Evolutionary conservation across 768 basidiomycete species (phyloP).

Genomic region (Suillus alpinus): DNA sequence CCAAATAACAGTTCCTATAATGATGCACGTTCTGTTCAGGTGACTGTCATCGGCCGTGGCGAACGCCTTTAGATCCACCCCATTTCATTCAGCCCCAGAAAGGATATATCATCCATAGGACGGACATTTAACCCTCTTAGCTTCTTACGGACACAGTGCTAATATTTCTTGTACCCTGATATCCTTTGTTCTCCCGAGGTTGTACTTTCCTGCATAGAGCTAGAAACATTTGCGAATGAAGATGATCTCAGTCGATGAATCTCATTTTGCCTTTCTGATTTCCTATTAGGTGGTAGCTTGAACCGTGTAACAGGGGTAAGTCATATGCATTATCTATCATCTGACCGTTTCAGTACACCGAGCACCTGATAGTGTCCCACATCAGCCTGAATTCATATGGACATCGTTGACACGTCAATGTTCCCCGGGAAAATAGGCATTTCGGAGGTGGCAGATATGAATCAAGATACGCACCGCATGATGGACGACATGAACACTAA

Average conservation of each 20-base stretch:
- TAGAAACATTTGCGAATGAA: neutral
- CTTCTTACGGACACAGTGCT: neutral
- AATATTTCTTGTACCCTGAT: neutral
- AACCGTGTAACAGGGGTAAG: neutral
- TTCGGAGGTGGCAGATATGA: neutral
- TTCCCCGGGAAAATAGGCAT: neutral
- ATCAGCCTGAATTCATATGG: neutral
- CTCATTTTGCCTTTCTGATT: neutral
- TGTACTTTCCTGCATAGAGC: neutral
- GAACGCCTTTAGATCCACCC: constrained; percentile 31
- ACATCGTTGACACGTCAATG: neutral
- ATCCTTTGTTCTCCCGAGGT: neutral
- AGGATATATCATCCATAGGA: constrained; percentile 11
- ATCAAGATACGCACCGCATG: neutral
- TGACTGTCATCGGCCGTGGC: constrained; percentile 59
- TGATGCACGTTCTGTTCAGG: constrained; percentile 32
- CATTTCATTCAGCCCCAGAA: neutral
- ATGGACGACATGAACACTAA: neutral
- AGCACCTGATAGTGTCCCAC: neutral
- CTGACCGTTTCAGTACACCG: neutral
- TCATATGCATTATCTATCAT: neutral
- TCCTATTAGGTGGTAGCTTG: neutral
- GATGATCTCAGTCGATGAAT: neutral
- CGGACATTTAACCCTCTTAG: neutral
- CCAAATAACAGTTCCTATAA: constrained; percentile 1